These are phyloP conservation scores for Pythium utonaiense DNA, from an alignment of 352 stramenopile genomes.

Conservation along the genomic window DNA sequence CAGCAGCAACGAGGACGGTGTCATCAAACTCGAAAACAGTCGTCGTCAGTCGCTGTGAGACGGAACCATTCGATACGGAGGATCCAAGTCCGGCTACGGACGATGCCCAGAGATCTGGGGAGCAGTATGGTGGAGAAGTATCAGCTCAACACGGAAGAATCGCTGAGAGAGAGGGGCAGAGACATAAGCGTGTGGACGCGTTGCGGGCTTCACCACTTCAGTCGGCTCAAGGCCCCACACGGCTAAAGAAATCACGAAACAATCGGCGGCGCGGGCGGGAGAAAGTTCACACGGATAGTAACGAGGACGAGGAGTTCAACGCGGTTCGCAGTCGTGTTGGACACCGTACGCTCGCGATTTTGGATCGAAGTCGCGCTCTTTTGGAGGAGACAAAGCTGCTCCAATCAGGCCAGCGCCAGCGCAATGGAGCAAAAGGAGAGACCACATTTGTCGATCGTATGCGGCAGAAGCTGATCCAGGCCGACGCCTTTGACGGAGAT, in stretches of 20 bases:
- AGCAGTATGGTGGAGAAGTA: neutral
- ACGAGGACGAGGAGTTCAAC: conserved; percentile 34
- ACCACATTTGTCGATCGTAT: conserved; percentile 17
- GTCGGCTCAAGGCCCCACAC: neutral
- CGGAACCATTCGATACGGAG: neutral
- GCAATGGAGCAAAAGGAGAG: neutral
- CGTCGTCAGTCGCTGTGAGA: conserved; percentile 7
- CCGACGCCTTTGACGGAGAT: neutral
- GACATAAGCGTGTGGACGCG: neutral
- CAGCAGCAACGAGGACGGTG: neutral
- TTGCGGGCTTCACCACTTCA: neutral
- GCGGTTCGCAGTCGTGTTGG: conserved; percentile 42
- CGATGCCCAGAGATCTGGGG: neutral
- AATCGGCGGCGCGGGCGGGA: neutral
- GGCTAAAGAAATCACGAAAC: neutral
- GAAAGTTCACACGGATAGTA: conserved; percentile 12
- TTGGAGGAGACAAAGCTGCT: conserved; percentile 28
- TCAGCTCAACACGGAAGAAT: neutral
- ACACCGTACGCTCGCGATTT: conserved; percentile 47
- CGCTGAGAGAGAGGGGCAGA: neutral
- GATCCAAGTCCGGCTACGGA: neutral
- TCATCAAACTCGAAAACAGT: neutral
- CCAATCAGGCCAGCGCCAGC: neutral
- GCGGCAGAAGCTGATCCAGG: conserved; percentile 13
- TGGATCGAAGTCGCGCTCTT: conserved; percentile 45